phyloP scores from a whole-genome alignment of 192 early-diverging fungal species.

The Phlyctochytrium bullatum region DNA sequence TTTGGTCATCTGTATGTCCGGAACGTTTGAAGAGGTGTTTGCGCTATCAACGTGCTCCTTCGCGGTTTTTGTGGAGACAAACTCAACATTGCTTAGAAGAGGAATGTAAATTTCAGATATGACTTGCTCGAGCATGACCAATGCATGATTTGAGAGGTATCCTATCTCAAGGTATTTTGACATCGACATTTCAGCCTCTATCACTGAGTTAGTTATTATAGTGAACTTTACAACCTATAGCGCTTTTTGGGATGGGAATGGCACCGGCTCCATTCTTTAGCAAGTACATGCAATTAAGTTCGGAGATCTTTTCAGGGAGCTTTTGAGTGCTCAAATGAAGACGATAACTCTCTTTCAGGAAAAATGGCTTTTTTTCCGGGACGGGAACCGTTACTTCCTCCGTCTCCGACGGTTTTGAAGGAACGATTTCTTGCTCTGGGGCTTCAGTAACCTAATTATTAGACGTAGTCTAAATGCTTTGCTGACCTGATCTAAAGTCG shows the following conservation, averaged over 20 bases:
- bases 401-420: too few relatives aligned
- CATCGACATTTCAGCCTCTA: conserved; percentile 40
- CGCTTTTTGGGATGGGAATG: conserved; percentile 33
- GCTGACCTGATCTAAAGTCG: neutral
- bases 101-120: conserved; percentile 57
- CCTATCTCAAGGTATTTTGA: conserved; percentile 50
- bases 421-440: too few relatives aligned
- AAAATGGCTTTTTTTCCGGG: conserved; percentile 5
- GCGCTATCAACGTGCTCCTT: conserved; percentile 1
- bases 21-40: neutral
- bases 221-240: conserved; percentile 34
- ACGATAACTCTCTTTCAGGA: conserved; percentile 35
- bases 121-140: conserved; percentile 58
- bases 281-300: conserved; percentile 57
- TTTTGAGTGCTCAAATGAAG: conserved; percentile 45
- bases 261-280: conserved; percentile 45
- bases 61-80: conserved; percentile 1
- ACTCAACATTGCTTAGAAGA: conserved; percentile 39
- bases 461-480: too few relatives aligned
- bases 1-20: conserved; percentile 16
- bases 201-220: neutral
- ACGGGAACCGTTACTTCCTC: too few relatives aligned
- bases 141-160: conserved; percentile 50
- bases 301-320: conserved; percentile 51
- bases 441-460: too few relatives aligned